A percentile compares a stretch with the other conserved stretches of the same genome.
Conservation (phyloP, 768 basidiomycete species). For the Heimioporus sp. region DNA sequence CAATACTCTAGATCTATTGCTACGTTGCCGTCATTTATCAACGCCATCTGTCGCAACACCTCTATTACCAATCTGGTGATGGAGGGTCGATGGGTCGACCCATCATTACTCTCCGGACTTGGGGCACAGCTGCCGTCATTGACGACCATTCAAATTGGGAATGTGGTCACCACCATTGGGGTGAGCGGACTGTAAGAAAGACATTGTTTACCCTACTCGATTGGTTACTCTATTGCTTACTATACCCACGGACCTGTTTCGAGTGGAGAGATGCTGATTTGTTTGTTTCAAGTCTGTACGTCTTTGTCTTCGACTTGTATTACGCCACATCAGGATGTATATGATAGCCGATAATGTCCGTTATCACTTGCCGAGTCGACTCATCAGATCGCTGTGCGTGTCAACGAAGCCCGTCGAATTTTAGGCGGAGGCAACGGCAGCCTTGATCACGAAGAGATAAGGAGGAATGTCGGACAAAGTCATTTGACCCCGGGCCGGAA, state of each 20-base stretch:
- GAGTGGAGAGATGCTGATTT: constrained; percentile 3
- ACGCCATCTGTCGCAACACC: constrained; percentile 4
- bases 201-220: constrained; percentile 1
- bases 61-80: constrained; percentile 10
- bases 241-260: constrained; percentile 1
- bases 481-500: no score
- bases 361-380: no score
- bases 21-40: constrained; percentile 30
- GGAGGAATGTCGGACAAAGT: no score
- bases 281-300: constrained; percentile 5
- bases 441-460: no score
- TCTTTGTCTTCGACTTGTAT: no score
- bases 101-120: constrained; percentile 10
- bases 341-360: no score
- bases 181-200: constrained; percentile 7
- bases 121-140: constrained; percentile 11
- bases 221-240: constrained; percentile 1
- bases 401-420: no score
- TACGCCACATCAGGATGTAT: no score
- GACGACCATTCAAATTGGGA: constrained; percentile 12
- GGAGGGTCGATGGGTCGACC: constrained; percentile 30
- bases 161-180: constrained; percentile 3
- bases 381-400: no score
- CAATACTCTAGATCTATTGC: constrained; percentile 33
- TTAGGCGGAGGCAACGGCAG: no score